Evolutionary conservation across 805 yeast genomes (phyloP).

Genomic region (Saccharomycopsis fermentans): DNA sequence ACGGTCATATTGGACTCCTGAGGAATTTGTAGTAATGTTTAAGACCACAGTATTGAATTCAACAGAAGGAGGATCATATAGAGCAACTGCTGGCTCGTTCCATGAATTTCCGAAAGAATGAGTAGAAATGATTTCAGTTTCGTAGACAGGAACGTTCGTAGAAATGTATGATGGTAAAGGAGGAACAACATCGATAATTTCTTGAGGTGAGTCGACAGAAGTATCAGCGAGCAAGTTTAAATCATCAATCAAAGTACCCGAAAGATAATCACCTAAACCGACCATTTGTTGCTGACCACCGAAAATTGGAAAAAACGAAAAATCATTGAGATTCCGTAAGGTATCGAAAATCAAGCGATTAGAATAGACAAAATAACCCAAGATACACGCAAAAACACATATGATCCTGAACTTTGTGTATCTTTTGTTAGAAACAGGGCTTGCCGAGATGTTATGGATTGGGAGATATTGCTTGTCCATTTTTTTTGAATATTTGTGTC

Average conservation of each 20-base stretch:
- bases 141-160: slow-evolving; percentile 19
- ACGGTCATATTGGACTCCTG: slow-evolving; percentile 57
- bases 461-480: no score
- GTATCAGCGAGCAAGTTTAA: background rate
- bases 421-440: no score
- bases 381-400: background rate
- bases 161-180: slow-evolving; percentile 6
- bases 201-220: background rate
- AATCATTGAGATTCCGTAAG: background rate
- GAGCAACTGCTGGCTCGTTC: slow-evolving; percentile 41
- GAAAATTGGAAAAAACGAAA: background rate
- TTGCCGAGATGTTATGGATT: no score
- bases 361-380: background rate
- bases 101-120: slow-evolving; percentile 47
- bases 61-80: slow-evolving; percentile 36
- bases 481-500: no score
- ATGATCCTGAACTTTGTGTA: no score
- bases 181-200: slow-evolving; percentile 11
- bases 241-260: background rate
- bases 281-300: background rate
- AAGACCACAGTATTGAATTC: slow-evolving; percentile 44
- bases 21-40: slow-evolving; percentile 40
- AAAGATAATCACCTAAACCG: background rate
- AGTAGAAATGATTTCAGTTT: slow-evolving; percentile 33
- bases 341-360: background rate